A percentile compares a stretch with the other conserved stretches of the same genome.
phyloP scores from a whole-genome alignment of 2,329 filamentous ascomycete species.

The Chaetomium globosum region DNA sequence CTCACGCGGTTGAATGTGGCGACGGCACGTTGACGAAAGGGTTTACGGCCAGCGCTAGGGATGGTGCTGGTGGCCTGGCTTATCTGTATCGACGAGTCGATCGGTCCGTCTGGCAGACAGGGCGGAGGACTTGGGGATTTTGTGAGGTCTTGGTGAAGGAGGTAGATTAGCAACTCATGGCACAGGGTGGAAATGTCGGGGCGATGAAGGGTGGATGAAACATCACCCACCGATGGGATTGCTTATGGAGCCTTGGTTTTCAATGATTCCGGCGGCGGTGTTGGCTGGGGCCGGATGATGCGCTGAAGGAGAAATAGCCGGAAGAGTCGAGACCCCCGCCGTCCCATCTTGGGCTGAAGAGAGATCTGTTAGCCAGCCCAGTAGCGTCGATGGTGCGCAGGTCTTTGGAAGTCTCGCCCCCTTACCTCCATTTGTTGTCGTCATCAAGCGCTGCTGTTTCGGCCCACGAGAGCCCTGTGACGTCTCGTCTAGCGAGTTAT shows the following conservation, averaged over 20 bases:
- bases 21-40: neutral
- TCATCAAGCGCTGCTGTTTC: slow-evolving; percentile 27
- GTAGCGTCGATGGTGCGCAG: neutral
- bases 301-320: neutral
- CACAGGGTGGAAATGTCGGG: neutral
- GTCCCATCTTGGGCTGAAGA: neutral
- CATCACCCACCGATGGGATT: neutral
- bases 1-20: neutral
- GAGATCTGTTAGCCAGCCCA: neutral
- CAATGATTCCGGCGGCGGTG: neutral
- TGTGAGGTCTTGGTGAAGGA: neutral
- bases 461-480: slow-evolving; percentile 4
- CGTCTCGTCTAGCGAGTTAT: slow-evolving; percentile 8
- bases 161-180: neutral
- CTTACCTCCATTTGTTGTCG: neutral
- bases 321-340: neutral
- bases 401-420: neutral
- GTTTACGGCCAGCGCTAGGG: neutral
- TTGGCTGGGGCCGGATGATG: neutral
- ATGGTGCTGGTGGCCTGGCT: neutral
- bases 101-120: neutral
- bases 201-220: neutral
- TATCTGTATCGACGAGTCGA: neutral
- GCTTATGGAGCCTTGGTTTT: neutral
- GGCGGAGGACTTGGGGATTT: neutral